Percentiles rank a stretch among this genome's conserved stretches.
phyloP scores from a whole-genome alignment of 306 rosid species.

The Ochetophila trinervis region DNA sequence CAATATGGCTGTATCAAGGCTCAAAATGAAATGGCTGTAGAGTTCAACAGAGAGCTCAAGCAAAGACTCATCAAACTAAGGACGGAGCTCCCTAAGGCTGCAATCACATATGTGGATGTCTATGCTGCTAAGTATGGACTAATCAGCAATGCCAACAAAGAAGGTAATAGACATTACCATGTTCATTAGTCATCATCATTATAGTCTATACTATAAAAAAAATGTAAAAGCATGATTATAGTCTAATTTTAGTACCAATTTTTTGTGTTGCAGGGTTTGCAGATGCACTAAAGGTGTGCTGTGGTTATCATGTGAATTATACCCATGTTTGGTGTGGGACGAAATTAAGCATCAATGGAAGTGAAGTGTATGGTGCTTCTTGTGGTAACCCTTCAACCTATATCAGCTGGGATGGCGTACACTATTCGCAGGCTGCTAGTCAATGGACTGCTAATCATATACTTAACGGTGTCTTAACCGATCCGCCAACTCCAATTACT shows the following conservation, averaged over 20 bases:
- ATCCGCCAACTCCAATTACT: constrained; percentile 60
- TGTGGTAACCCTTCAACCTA: constrained; percentile 52
- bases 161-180: constrained; percentile 42
- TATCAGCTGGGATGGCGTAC: constrained; percentile 92
- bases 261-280: constrained; percentile 50
- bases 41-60: constrained; percentile 68
- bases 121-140: constrained; percentile 78
- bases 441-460: constrained; percentile 67
- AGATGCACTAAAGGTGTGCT: constrained; percentile 73
- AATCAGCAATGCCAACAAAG: constrained; percentile 60
- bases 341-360: constrained; percentile 51
- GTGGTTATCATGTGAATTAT: constrained; percentile 82
- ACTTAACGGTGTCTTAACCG: constrained; percentile 59
- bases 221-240: too few relatives aligned
- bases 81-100: constrained; percentile 75
- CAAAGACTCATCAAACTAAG: constrained; percentile 63
- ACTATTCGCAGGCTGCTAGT: constrained; percentile 82
- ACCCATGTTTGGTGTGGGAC: constrained; percentile 83
- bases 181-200: background rate
- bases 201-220: background rate
- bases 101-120: constrained; percentile 78
- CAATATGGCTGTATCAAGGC: constrained; percentile 59
- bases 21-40: constrained; percentile 64
- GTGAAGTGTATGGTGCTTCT: constrained; percentile 58
- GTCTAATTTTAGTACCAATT: too few relatives aligned